A percentile compares a stretch with the other conserved stretches of the same genome.
Evolutionary conservation across 192 early-diverging fungal species (phyloP).

Genomic region (Coemansia erecta): DNA sequence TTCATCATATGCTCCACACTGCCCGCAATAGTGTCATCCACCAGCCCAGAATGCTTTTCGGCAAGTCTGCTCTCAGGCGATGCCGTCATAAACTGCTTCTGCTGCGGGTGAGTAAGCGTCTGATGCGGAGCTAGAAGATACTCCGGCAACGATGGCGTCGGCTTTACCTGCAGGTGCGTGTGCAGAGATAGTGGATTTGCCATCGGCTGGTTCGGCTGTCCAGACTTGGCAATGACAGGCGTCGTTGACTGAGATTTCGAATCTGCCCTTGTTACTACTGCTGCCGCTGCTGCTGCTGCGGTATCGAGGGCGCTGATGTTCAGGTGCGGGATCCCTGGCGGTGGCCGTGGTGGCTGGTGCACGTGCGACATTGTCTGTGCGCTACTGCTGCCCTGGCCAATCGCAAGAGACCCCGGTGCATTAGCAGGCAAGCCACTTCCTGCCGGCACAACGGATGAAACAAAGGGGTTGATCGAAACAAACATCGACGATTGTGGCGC

Average conservation of each 20-base stretch:
- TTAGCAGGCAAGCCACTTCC: no score
- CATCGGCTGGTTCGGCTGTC: neutral
- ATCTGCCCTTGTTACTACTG: neutral
- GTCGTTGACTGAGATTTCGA: neutral
- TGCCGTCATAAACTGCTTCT: slow-evolving; percentile 15
- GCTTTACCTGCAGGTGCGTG: slow-evolving; percentile 22
- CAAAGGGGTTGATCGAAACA: neutral
- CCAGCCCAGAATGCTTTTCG: neutral
- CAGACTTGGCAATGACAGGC: neutral
- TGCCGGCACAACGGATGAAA: neutral
- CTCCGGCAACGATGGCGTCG: slow-evolving; percentile 38
- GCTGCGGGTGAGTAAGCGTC: neutral
- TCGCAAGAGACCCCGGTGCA: no score
- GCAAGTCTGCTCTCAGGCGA: slow-evolving; percentile 4
- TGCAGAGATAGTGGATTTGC: slow-evolving; percentile 10
- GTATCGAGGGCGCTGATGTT: neutral
- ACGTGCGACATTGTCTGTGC: no score
- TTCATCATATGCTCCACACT: neutral
- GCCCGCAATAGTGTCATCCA: neutral
- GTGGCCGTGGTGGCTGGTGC: no score
- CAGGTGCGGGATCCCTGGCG: slow-evolving; percentile 1
- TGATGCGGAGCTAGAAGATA: slow-evolving; percentile 19
- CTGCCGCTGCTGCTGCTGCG: slow-evolving; percentile 1
- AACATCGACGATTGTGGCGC: neutral
- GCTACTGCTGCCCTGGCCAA: neutral